Conservation (phyloP, 2,329 filamentous ascomycete species). For the Fusarium buxicola region DNA sequence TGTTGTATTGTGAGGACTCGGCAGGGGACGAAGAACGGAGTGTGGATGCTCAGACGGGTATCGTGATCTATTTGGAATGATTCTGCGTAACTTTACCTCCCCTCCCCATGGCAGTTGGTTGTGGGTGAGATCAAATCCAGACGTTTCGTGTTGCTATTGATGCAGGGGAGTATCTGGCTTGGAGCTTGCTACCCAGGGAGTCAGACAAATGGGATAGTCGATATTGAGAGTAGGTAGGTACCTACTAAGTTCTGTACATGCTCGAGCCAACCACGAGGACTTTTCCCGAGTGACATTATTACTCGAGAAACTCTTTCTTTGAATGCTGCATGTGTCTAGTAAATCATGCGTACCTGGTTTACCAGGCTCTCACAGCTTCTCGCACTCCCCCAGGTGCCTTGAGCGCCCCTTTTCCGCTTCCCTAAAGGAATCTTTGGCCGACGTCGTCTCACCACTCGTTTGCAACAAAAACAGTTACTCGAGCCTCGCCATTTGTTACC, state of each 20-base stretch:
- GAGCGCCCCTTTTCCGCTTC: neutral
- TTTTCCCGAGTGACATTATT: neutral
- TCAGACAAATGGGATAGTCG: neutral
- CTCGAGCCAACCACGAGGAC: too few relatives aligned
- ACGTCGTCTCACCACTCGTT: slow-evolving; percentile 14
- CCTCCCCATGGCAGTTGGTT: slow-evolving; percentile 19
- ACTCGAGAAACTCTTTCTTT: neutral
- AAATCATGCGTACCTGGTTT: too few relatives aligned
- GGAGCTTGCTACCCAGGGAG: too few relatives aligned
- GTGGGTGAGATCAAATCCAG: slow-evolving; percentile 14
- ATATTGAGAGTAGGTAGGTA: too few relatives aligned
- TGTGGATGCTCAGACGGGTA: slow-evolving; percentile 8
- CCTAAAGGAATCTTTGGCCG: slow-evolving; percentile 2
- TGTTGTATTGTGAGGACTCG: too few relatives aligned
- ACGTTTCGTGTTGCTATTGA: slow-evolving; percentile 25
- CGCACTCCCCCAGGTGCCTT: neutral
- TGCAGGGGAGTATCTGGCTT: neutral
- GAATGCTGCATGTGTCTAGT: neutral
- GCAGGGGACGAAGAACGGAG: slow-evolving; percentile 1
- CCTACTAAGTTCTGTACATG: too few relatives aligned
- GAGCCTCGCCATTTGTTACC: neutral
- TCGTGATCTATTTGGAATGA: neutral
- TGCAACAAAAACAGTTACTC: slow-evolving; percentile 12
- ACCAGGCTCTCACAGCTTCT: neutral
- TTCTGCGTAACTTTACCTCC: slow-evolving; percentile 22